A percentile compares a stretch with the other conserved stretches of the same genome.
These are phyloP conservation scores for Umbelopsis vinacea DNA, from an alignment of 192 early-diverging fungal genomes.

Conservation along the genomic window DNA sequence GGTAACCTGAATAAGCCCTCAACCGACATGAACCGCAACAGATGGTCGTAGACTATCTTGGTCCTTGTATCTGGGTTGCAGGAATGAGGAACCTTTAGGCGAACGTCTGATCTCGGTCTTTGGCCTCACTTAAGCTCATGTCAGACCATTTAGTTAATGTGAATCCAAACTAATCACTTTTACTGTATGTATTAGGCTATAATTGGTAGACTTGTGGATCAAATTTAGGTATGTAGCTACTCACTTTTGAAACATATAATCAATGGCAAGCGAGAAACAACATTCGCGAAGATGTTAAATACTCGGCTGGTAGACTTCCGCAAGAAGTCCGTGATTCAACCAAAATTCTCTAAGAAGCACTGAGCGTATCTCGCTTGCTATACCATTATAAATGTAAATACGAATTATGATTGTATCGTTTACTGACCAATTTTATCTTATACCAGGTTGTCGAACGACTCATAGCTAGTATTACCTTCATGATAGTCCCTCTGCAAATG, in stretches of 20 bases:
- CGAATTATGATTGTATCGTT: no score
- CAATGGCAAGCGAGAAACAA: not conserved
- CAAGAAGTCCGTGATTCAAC: slow-evolving; percentile 23
- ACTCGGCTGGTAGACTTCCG: slow-evolving; percentile 22
- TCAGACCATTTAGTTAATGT: not conserved
- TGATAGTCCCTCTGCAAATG: no score
- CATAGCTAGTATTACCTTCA: no score
- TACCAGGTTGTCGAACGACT: no score
- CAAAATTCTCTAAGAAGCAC: slow-evolving; percentile 25
- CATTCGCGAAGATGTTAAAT: slow-evolving; percentile 15
- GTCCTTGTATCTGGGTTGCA: slow-evolving; percentile 11
- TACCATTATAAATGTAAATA: not conserved
- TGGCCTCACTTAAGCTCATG: not conserved
- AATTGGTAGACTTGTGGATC: no score
- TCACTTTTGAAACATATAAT: not conserved
- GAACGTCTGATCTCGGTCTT: slow-evolving; percentile 19
- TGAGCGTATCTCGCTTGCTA: slow-evolving; percentile 10
- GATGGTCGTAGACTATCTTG: not conserved
- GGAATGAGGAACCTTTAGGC: slow-evolving; percentile 20
- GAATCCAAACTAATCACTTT: no score
- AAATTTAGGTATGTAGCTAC: not conserved
- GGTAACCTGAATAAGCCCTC: slow-evolving; percentile 24
- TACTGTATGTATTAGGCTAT: not conserved
- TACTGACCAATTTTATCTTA: not conserved
- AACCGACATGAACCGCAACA: not conserved